A percentile compares a stretch with the other conserved stretches of the same genome.
phyloP scores from a whole-genome alignment of 345 rosid genomes.

The Eucalyptus pauciflora region DNA sequence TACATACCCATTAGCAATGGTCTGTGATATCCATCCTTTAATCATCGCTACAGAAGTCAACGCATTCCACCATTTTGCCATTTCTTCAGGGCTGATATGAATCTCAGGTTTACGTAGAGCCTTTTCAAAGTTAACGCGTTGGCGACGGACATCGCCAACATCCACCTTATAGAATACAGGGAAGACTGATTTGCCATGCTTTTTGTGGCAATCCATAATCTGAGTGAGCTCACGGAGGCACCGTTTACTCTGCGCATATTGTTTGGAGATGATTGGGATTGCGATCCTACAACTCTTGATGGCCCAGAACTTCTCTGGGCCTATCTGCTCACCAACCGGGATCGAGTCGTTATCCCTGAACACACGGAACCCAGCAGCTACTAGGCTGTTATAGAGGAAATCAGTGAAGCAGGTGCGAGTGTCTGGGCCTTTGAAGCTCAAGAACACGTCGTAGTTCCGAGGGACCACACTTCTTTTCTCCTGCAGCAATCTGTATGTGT shows the following conservation, averaged over 20 bases:
- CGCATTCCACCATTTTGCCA: not conserved
- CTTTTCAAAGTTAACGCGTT: not conserved
- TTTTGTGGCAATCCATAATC: too few species aligned
- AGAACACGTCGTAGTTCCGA: not conserved
- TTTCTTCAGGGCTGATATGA: not conserved
- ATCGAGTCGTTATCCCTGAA: not conserved
- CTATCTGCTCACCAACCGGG: not conserved
- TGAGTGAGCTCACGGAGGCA: too few species aligned
- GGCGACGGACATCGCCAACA: not conserved
- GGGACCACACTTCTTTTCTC: not conserved
- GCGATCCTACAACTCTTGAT: not conserved
- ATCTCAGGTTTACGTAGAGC: not conserved
- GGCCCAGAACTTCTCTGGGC: not conserved
- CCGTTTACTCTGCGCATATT: too few species aligned
- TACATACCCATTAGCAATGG: not conserved
- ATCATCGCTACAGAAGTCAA: not conserved
- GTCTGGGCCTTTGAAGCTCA: not conserved
- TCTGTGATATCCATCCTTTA: not conserved
- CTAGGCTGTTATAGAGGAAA: not conserved
- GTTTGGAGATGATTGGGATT: not conserved
- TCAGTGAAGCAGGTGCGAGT: not conserved
- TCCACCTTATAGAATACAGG: too few species aligned
- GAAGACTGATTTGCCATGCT: too few species aligned
- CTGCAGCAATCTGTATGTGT: not conserved
- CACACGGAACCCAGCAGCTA: not conserved